Percentiles rank a stretch among this genome's conserved stretches.
Conservation (phyloP, 495 filamentous ascomycete species). For the Recurvomyces mirabilis region DNA sequence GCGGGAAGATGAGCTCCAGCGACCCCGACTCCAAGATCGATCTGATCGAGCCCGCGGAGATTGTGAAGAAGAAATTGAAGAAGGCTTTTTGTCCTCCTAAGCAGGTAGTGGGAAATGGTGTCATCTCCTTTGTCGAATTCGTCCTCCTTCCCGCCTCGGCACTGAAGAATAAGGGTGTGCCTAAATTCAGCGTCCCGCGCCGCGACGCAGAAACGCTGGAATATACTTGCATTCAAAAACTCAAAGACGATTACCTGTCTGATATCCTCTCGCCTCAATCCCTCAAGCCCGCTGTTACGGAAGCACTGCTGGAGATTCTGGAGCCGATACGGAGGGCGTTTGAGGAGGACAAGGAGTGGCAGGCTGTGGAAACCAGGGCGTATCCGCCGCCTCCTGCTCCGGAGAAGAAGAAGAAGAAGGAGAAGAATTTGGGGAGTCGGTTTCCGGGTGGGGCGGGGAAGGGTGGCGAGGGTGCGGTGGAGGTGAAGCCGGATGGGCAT, state of each 20-base stretch:
- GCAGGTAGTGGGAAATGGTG: slow-evolving; percentile 71
- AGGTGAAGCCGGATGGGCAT: slow-evolving; percentile 28
- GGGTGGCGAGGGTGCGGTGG: slow-evolving; percentile 15
- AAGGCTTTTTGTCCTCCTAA: slow-evolving; percentile 69
- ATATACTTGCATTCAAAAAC: slow-evolving; percentile 57
- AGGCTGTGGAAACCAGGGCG: slow-evolving; percentile 65
- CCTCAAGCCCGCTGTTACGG: slow-evolving; percentile 65
- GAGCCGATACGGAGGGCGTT: slow-evolving; percentile 64
- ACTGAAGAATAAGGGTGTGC: slow-evolving; percentile 43
- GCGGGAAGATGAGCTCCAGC: slow-evolving; percentile 62
- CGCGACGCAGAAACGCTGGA: slow-evolving; percentile 59
- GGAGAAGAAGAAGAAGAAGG: slow-evolving; percentile 61
- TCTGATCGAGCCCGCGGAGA: slow-evolving; percentile 64
- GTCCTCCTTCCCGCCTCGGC: slow-evolving; percentile 63
- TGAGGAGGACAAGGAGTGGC: slow-evolving; percentile 62
- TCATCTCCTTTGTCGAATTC: slow-evolving; percentile 71
- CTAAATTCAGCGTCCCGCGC: slow-evolving; percentile 45
- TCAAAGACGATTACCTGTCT: slow-evolving; percentile 67
- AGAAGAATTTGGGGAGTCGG: slow-evolving; percentile 66
- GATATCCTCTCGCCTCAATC: slow-evolving; percentile 80
- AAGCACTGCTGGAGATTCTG: slow-evolving; percentile 58
- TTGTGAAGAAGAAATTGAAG: slow-evolving; percentile 64
- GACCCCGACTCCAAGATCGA: slow-evolving; percentile 79
- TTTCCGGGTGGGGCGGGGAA: slow-evolving; percentile 46
- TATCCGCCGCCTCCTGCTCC: slow-evolving; percentile 57